Base-by-base conservation (phyloP, 208 protist genomes). In the Acanthamoeba rhysodes region DNA sequence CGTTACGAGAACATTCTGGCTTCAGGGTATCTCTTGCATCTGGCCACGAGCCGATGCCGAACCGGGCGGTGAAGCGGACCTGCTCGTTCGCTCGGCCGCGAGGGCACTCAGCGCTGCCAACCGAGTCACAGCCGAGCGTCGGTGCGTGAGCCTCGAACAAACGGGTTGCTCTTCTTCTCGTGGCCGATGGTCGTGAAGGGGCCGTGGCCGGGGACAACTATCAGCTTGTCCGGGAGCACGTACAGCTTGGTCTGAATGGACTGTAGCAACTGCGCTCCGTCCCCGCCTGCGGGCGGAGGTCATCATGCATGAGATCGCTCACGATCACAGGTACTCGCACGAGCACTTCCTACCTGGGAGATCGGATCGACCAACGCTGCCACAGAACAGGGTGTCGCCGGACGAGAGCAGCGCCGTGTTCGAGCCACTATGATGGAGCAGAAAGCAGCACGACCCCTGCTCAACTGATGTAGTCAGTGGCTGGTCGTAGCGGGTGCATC, bases 381-480 rank as follows among this genome's bases (percentile, higher is more conserved):
- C 48, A 12, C 82, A 90, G 37, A 90, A 90, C 7, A 90, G 55
- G 37, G 82, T 90, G 8, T 90, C 82, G n/a, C 82, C 82, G 14
- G 82, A 90, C 12, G 82, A 32, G 18, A 90, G 55, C 14, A 90
- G 53, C 18, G n/a, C 8, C 14, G 53, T 22, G 4, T 32, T 50
- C 10, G 82, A 64, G 20, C 55, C 32, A 16, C 4, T 90, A 20
- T 90, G 53, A 10, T 50, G 20, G 4, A 90, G 29, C 4, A 90
- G 82, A 14, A 90, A 90, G 82, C 82, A 90, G 37, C 82, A 90
- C 34, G 82, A 90, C 18, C 82, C 82, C 72, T 80, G 37, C 72
- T 10, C 68, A 18, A 18, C 37, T 24, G 68, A 18, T 48, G 6
- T 9, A 37, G 32, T 76, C 27, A 41, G 32, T 18, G 32, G 10